These are phyloP conservation scores for Plenodomus lindquistii DNA, from an alignment of 2,329 filamentous ascomycete species.

Conservation along the genomic window DNA sequence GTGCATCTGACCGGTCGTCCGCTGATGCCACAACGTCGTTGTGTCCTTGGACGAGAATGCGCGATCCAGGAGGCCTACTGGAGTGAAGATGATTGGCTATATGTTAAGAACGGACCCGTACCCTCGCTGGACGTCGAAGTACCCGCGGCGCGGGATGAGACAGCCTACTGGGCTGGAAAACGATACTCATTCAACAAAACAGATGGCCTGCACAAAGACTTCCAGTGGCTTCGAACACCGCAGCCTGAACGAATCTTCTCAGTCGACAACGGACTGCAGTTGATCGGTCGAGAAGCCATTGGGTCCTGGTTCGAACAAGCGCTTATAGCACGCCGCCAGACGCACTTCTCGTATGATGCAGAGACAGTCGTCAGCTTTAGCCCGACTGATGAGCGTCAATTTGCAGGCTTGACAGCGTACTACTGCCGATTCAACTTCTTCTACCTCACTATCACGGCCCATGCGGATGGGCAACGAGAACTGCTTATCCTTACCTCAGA, in stretches of 20 bases:
- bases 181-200: slow-evolving; percentile 52
- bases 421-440: slow-evolving; percentile 69
- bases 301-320: slow-evolving; percentile 55
- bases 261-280: slow-evolving; percentile 54
- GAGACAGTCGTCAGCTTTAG: slow-evolving; percentile 60
- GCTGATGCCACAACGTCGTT: slow-evolving; percentile 36
- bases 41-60: slow-evolving; percentile 42
- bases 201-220: slow-evolving; percentile 55
- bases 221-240: slow-evolving; percentile 62
- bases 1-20: slow-evolving; percentile 43
- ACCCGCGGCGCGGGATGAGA: slow-evolving; percentile 32
- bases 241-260: slow-evolving; percentile 51
- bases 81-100: slow-evolving; percentile 65
- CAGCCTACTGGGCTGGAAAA: slow-evolving; percentile 48
- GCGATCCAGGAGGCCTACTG: slow-evolving; percentile 63
- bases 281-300: slow-evolving; percentile 58
- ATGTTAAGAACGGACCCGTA: slow-evolving; percentile 59
- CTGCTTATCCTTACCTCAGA: slow-evolving; percentile 62
- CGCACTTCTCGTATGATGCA: slow-evolving; percentile 64
- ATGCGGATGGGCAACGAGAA: slow-evolving; percentile 61
- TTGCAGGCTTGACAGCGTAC: slow-evolving; percentile 64
- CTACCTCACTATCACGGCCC: slow-evolving; percentile 63
- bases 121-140: slow-evolving; percentile 48
- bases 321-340: slow-evolving; percentile 60
- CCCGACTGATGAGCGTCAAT: slow-evolving; percentile 63